Percentiles rank a stretch among this genome's conserved stretches.
Evolutionary conservation across 78 protist genomes (phyloP).

Genomic region (Emiliania huxleyi): DNA sequence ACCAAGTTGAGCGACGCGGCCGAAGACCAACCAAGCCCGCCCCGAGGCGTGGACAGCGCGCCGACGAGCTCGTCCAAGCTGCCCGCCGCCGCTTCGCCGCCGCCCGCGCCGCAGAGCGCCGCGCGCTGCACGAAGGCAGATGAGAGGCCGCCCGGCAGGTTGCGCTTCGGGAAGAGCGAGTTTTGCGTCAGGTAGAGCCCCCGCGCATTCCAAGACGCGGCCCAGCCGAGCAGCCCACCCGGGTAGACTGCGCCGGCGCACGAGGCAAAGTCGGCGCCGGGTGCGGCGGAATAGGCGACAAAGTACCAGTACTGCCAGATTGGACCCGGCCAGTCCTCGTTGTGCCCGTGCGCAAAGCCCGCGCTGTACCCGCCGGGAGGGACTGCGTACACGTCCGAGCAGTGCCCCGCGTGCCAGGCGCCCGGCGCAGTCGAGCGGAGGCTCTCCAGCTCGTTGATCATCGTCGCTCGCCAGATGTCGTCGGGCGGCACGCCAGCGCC

Average conservation of each 20-base stretch:
- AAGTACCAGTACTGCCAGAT: neutral
- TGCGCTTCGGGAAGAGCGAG: neutral
- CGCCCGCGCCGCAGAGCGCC: neutral
- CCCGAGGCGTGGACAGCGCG: neutral
- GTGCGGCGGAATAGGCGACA: neutral
- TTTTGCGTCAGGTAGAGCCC: neutral
- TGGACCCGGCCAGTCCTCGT: conserved; percentile 19
- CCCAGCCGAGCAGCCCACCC: neutral
- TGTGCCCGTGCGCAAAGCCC: neutral
- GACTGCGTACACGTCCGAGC: conserved; percentile 2
- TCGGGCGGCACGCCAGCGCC: neutral
- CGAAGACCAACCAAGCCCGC: neutral
- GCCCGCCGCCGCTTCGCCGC: neutral
- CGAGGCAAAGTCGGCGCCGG: neutral
- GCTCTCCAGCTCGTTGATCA: neutral
- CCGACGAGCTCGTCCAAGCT: neutral
- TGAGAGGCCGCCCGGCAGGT: neutral
- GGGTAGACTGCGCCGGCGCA: neutral
- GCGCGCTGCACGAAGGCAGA: neutral
- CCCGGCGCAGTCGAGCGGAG: neutral
- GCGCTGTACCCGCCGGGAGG: neutral
- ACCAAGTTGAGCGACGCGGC: conserved; percentile 4
- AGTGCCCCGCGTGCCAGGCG: neutral
- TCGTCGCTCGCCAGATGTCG: neutral
- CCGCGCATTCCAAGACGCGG: neutral